Evolutionary conservation across 2,329 filamentous ascomycete genomes (phyloP).

Genomic region (Rhytidhysteron rufulum): DNA sequence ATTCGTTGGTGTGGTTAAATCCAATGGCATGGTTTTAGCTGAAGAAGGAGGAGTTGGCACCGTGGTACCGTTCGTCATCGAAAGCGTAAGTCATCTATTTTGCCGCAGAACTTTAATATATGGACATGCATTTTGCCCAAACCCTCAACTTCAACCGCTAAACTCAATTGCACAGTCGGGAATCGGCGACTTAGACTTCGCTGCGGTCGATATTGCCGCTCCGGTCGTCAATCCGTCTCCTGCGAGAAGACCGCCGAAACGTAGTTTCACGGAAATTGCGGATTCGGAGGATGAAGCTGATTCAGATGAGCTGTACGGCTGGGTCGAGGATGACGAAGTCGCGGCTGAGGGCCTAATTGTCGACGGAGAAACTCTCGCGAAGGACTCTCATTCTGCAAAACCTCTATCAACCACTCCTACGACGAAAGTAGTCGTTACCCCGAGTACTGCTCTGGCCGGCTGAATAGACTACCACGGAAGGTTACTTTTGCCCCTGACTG

Average conservation of each 20-base stretch:
- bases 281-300: slow-evolving; percentile 60
- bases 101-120: slow-evolving; percentile 22
- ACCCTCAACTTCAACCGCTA: slow-evolving; percentile 17
- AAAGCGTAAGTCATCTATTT: slow-evolving; percentile 45
- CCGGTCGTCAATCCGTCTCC: slow-evolving; percentile 13
- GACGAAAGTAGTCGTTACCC: neutral
- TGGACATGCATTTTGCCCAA: slow-evolving; percentile 9
- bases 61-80: slow-evolving; percentile 49
- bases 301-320: slow-evolving; percentile 67
- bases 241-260: slow-evolving; percentile 50
- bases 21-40: slow-evolving; percentile 35
- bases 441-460: neutral
- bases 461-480: neutral
- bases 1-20: slow-evolving; percentile 44
- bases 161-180: slow-evolving; percentile 23
- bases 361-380: slow-evolving; percentile 18
- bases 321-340: slow-evolving; percentile 60
- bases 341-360: slow-evolving; percentile 38
- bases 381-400: neutral
- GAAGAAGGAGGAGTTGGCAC: slow-evolving; percentile 42
- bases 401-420: neutral
- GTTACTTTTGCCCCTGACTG: neutral
- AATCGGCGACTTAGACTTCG: slow-evolving; percentile 27
- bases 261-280: slow-evolving; percentile 53
- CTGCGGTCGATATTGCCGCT: slow-evolving; percentile 27